Evolutionary conservation across 306 rosid genomes (phyloP).

Genomic region (Trifolium repens): DNA sequence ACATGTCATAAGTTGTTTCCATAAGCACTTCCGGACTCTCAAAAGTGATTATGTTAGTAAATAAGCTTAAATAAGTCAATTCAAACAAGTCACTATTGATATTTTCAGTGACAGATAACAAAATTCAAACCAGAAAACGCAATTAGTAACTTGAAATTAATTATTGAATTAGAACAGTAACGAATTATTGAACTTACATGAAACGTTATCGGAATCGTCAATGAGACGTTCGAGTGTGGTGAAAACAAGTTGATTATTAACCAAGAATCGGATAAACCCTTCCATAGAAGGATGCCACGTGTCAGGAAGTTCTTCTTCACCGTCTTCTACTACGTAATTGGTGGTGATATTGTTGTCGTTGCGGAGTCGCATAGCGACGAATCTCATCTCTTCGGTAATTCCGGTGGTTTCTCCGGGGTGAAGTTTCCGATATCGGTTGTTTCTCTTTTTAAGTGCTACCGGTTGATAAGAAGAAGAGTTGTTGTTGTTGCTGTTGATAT

Average conservation of each 20-base stretch:
- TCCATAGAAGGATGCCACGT: conserved; percentile 70
- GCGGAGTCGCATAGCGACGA: conserved; percentile 91
- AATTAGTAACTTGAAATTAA: too few relatives aligned
- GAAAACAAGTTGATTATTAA: conserved; percentile 75
- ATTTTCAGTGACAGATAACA: too few relatives aligned
- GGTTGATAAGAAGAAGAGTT: conserved; percentile 37
- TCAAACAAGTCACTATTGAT: neutral
- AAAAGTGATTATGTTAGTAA: neutral
- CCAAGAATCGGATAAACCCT: conserved; percentile 71
- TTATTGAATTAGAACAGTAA: neutral
- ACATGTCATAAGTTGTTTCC: neutral
- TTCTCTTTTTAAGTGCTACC: conserved; percentile 49
- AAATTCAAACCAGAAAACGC: too few relatives aligned
- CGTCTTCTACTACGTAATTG: neutral
- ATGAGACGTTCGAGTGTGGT: conserved; percentile 75
- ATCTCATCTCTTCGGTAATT: conserved; percentile 91
- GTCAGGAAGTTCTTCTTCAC: neutral
- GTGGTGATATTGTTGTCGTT: conserved; percentile 40
- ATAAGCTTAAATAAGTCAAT: neutral
- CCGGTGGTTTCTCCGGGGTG: conserved; percentile 86
- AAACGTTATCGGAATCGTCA: conserved; percentile 71
- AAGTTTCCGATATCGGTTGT: conserved; percentile 55
- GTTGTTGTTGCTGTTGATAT: too few relatives aligned
- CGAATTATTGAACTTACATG: conserved; percentile 48
- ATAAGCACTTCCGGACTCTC: neutral